Evolutionary conservation across 805 yeast genomes (phyloP), one percentile per base, ranked within the genome.

Genomic region (Pichia cabralensis): DNA sequence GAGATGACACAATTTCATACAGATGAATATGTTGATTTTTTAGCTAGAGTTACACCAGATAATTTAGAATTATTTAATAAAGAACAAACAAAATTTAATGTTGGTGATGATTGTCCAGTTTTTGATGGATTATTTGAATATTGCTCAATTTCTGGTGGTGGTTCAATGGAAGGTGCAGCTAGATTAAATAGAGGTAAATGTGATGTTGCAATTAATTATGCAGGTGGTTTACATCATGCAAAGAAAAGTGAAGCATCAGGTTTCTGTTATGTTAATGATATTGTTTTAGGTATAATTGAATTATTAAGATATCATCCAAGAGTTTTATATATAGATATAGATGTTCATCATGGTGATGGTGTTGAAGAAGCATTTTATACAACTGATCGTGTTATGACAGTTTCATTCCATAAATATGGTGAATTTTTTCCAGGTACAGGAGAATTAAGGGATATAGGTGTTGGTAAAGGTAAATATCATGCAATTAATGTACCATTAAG

Each of bases 1-100:
- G 98, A 92, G 53, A 85, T 92, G 95, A 81, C 95, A 49, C 96
- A 89, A 61, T 89, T 92, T 60, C 98, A 92, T 58, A 85, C 97
- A 3, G 97, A 92, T 58, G 98, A 92, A 58, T 92, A 92, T 57
- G 80, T 92, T 39, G 96, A 92, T 57, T 92, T 92, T 53, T 62
- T 88, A 42, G 77, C 86, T 31, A 67, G 95, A 38, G 96, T 84
- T 22, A 77, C 94, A 12, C 96, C 96, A 7, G 96, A 88, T 55
- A 88, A 85, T 54, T 67, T 85, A 57, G 94, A 85, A 41, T 62
- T 78, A 67, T 84, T 86, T 53, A 73, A 82, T 45, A 84, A 83
- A 49, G 96, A 88, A 56, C 88, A 83, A 55, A 78, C 74, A 39
- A 84, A 83, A 55, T 89, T 89, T 67, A 92, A 92, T 55, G 95